A percentile compares a stretch with the other conserved stretches of the same genome.
Evolutionary conservation across 2,329 filamentous ascomycete genomes (phyloP).

Genomic region (Clonostachys sp.): DNA sequence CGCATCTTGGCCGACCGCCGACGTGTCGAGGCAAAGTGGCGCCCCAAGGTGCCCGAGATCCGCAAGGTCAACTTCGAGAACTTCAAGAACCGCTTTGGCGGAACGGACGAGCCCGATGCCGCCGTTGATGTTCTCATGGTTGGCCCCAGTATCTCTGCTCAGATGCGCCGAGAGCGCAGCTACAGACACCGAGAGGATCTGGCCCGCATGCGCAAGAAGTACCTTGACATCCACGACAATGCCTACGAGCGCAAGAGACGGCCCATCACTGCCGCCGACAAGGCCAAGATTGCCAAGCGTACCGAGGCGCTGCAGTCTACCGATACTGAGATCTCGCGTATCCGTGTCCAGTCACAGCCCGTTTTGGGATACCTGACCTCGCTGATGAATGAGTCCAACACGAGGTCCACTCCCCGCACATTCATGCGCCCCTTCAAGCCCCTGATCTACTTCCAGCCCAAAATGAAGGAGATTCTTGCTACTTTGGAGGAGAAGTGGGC

Average conservation of each 20-base stretch:
- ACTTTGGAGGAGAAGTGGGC: slow-evolving; percentile 35
- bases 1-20: slow-evolving; percentile 25
- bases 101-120: slow-evolving; percentile 25
- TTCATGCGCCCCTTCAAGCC: slow-evolving; percentile 34
- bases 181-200: slow-evolving; percentile 25
- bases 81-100: slow-evolving; percentile 35
- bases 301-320: slow-evolving; percentile 13
- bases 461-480: slow-evolving; percentile 29
- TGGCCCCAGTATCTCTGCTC: slow-evolving; percentile 21
- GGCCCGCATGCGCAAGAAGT: slow-evolving; percentile 23
- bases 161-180: slow-evolving; percentile 31
- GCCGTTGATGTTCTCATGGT: slow-evolving; percentile 32
- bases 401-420: slow-evolving; percentile 26
- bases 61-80: slow-evolving; percentile 34
- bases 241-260: slow-evolving; percentile 4
- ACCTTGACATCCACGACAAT: slow-evolving; percentile 8
- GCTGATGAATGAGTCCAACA: slow-evolving; percentile 26
- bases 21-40: slow-evolving; percentile 29
- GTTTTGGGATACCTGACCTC: slow-evolving; percentile 30
- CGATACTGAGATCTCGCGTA: slow-evolving; percentile 19
- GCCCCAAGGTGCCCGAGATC: slow-evolving; percentile 32
- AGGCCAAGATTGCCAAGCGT: slow-evolving; percentile 12
- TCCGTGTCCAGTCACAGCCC: slow-evolving; percentile 34
- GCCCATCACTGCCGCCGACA: neutral
- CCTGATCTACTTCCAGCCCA: slow-evolving; percentile 32